Evolutionary conservation across 2,329 filamentous ascomycete species (phyloP).

Genomic region (Metarhizium album): DNA sequence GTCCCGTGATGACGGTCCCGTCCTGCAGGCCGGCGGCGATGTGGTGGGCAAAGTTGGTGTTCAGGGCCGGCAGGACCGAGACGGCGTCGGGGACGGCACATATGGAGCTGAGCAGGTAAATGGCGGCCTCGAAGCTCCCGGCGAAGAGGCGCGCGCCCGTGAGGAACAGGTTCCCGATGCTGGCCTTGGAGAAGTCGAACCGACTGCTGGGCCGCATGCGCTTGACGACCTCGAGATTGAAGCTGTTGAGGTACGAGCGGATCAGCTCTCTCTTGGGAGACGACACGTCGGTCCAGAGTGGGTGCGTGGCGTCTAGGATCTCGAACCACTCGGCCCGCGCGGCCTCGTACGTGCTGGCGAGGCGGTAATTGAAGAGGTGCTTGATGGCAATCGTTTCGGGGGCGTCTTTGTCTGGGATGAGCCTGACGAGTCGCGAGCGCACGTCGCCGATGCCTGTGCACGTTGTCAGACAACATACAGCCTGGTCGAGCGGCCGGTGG

Average conservation of each 20-base stretch:
- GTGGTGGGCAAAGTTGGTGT: slow-evolving; percentile 91
- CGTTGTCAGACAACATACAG: too few relatives aligned
- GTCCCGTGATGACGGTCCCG: slow-evolving; percentile 71
- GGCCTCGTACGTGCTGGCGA: slow-evolving; percentile 45
- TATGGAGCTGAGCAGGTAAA: slow-evolving; percentile 80
- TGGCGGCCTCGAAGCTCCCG: slow-evolving; percentile 83
- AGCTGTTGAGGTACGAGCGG: slow-evolving; percentile 63
- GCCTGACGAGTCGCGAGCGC: slow-evolving; percentile 62
- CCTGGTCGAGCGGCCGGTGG: too few relatives aligned
- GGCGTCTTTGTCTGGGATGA: slow-evolving; percentile 60
- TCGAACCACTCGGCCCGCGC: slow-evolving; percentile 77
- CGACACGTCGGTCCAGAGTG: slow-evolving; percentile 61
- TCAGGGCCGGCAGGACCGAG: slow-evolving; percentile 78
- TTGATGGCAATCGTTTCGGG: slow-evolving; percentile 66
- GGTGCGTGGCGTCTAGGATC: slow-evolving; percentile 73
- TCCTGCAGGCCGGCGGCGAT: slow-evolving; percentile 75
- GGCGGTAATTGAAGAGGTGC: slow-evolving; percentile 75
- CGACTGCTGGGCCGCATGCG: slow-evolving; percentile 59
- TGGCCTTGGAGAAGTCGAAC: slow-evolving; percentile 68
- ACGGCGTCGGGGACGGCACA: slow-evolving; percentile 71
- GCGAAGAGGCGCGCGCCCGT: slow-evolving; percentile 84
- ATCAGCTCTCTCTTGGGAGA: slow-evolving; percentile 68
- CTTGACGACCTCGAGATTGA: slow-evolving; percentile 71
- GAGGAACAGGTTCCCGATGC: slow-evolving; percentile 69
- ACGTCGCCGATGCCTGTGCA: slow-evolving; percentile 44